Conservation (phyloP, 305 asterid genomes). For the Fraxinus nigra region DNA sequence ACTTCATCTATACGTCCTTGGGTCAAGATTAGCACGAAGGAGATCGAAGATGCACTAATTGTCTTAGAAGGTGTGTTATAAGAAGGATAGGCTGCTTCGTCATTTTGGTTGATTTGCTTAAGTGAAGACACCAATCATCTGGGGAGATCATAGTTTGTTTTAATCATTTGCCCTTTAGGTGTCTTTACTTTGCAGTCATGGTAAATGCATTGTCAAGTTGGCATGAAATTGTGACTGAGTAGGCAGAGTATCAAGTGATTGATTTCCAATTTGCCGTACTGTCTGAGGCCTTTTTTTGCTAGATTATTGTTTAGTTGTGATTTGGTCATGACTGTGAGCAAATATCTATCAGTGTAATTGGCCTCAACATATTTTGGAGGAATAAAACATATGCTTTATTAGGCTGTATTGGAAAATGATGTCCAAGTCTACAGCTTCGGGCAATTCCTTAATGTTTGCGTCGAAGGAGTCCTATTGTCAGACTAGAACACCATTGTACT, state of each 20-base stretch:
- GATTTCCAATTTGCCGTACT: background rate
- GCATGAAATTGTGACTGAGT: background rate
- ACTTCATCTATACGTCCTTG: too few species aligned
- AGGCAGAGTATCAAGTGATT: background rate
- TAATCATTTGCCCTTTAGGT: background rate
- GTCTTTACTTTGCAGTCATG: background rate
- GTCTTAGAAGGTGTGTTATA: background rate
- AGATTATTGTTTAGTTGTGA: background rate
- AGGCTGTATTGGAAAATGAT: background rate
- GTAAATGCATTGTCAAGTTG: background rate
- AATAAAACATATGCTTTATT: background rate
- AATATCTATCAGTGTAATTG: background rate
- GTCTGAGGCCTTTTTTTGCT: background rate
- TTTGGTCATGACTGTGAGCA: background rate
- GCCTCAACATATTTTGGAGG: background rate
- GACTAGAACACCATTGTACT: background rate
- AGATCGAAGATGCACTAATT: too few species aligned
- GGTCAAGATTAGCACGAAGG: too few species aligned
- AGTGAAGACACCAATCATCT: background rate
- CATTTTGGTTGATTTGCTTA: background rate
- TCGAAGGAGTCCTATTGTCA: background rate
- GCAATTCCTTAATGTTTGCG: background rate
- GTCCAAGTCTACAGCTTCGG: background rate
- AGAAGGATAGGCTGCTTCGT: background rate
- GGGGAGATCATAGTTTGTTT: background rate